These are phyloP conservation scores for Beauveria rudraprayagi DNA, from an alignment of 2,329 filamentous ascomycete genomes.

Conservation along the genomic window DNA sequence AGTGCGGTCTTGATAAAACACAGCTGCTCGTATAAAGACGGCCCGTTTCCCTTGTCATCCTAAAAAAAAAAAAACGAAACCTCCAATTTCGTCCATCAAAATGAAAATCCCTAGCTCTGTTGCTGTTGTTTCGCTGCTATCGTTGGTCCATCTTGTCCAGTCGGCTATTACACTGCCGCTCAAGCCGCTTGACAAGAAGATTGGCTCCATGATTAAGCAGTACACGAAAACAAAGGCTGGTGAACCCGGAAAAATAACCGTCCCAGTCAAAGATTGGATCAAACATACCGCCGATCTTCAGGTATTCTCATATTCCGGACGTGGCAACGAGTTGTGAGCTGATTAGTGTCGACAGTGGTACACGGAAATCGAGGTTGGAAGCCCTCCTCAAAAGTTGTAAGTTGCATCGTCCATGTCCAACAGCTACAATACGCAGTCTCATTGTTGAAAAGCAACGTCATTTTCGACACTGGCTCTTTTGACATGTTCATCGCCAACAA, in stretches of 20 bases:
- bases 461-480: conserved; percentile 24
- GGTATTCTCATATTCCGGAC: not conserved
- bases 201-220: conserved; percentile 1
- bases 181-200: conserved; percentile 5
- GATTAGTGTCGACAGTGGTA: conserved; percentile 9
- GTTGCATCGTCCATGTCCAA: conserved; percentile 6
- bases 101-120: conserved; percentile 4
- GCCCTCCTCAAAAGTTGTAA: conserved; percentile 21
- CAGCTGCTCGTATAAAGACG: not conserved
- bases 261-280: conserved; percentile 8
- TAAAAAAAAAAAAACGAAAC: not conserved
- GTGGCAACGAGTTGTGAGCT: not conserved
- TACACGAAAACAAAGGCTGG: not conserved
- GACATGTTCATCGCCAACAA: conserved; percentile 21
- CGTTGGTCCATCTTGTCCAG: conserved; percentile 7
- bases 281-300: conserved; percentile 9
- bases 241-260: not conserved
- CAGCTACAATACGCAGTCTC: not conserved
- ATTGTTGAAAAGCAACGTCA: conserved; percentile 19
- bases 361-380: conserved; percentile 13
- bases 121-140: conserved; percentile 2
- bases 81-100: not conserved
- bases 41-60: not conserved
- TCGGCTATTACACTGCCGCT: conserved; percentile 7
- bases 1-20: not conserved